Base-by-base conservation (phyloP, 257 asterid genomes). In the Nicotiana undulata region DNA sequence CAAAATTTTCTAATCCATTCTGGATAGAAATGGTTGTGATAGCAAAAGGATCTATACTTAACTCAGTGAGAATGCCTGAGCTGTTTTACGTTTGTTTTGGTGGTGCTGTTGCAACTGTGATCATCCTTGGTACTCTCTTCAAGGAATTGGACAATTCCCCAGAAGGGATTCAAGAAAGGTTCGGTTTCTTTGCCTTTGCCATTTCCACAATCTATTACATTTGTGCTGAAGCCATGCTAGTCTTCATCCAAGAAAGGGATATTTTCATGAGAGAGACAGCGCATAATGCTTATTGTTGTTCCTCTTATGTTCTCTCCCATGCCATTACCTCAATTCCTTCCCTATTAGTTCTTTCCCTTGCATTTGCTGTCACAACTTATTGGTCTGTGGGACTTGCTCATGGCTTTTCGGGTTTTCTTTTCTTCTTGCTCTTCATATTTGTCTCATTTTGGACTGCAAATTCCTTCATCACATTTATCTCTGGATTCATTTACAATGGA, bases 261-360 rank as follows among this genome's bases (percentile, higher is more conserved):
- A 87, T 85, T 49, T 89, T 87, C 89, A 82, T 89, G 92, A 82
- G 92, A 52, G 92, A 89, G 20, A 87, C 92, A 2, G 78, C 90
- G 6, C 80, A 89, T 70, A 89, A 89, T 16, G 88, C 90, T 3
- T 89, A 89, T 51, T 87, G 92, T 13, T 86, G 89, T 15, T 87
- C 90, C 1, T 89, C 92, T 1, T 89, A 87, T 32, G 90, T 87
- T n/a, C 83, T 89, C 12, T 81, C 92, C 13, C 92, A 89, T 46
- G 82, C 88, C 22, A 63, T 79, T 10, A 63, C 83, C 46, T 67
- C 90, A 40, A 70, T 88, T 32, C 90, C 89, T 3, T 85, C 90
- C 2, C 76, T 88, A 22, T 24, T 84, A 11, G n/a, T 86, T 59
- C 85, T 85, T 5, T 84, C 90, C 0, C 7, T 83, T 3, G 79